Base-by-base conservation (phyloP, 805 yeast species). In the Candida chilensis region DNA sequence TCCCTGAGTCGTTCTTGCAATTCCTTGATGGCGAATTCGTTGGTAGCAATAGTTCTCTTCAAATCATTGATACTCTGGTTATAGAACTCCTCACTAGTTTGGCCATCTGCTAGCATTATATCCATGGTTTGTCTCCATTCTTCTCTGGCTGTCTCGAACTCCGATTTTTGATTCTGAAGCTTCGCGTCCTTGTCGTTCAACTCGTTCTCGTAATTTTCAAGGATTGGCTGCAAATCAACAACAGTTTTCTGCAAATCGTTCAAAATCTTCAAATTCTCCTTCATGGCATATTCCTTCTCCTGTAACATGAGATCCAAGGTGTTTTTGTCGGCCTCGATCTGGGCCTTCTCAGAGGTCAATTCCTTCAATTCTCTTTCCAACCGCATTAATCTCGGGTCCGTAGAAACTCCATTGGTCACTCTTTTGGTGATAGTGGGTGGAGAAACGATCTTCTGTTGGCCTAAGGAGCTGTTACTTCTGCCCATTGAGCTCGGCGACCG, bases 71-170 rank as follows among this genome's bases (percentile, higher is more conserved):
- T 50, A 36, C 71, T 69, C n/a, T 52, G 48, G 29, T 62, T 55
- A 40, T 67, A 74, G 20, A 69, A 50, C 14, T 47, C 44, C 36
- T 71, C 79, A 34, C 68, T 72, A 35, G 75, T 80, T 29, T 62
- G 66, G 21, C 74, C 74, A 25, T 74, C 73, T 19, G 54, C 47
- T 27, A 73, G 71, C 47, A 78, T 59, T 27, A 71, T 52, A 35
- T 71, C 78, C 29, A 78, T 61, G 12, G 72, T 74, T 29, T 68
- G 72, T 27, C 78, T 48, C 54, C 80, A 58, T 43, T 78, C 82
- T 28, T 64, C 68, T 17, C 80, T 56, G 27, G 78, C 80, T 11
- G 48, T 42, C 30, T 74, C 80, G 27, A 68, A 64, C 17, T 58
- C 67, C 13, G 42, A 43, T 42, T 66, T 69, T 34, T 65, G 74